Percentiles rank a stretch among this genome's conserved stretches.
These are phyloP conservation scores for Wallemia hederae DNA, from an alignment of 1,284 basidiomycete species.

Conservation along the genomic window DNA sequence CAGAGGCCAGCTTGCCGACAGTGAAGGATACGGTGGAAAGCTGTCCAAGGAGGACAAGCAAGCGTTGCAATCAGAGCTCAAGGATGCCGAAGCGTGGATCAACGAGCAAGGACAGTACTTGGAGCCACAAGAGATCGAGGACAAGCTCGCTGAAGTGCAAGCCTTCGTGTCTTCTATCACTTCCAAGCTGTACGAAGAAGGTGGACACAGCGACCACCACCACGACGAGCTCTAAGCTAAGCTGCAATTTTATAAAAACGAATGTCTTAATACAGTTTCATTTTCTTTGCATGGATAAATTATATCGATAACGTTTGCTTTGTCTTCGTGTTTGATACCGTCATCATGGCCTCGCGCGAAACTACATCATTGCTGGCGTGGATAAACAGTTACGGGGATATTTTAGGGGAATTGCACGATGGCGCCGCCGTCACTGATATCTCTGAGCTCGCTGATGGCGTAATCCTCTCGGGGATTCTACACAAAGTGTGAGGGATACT, in stretches of 20 bases:
- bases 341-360: background rate
- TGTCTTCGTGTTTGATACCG: no score
- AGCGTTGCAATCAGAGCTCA: background rate
- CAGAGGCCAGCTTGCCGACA: background rate
- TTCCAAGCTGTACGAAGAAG: conserved; percentile 1
- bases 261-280: background rate
- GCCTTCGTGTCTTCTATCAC: background rate
- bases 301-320: no score
- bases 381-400: background rate
- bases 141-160: conserved; percentile 1
- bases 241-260: no score
- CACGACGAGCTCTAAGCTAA: background rate
- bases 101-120: background rate
- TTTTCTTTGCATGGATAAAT: background rate
- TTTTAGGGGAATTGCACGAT: background rate
- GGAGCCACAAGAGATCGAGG: conserved; percentile 1
- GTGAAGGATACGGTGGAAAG: conserved; percentile 1
- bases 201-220: background rate
- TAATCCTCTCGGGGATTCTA: background rate
- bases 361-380: background rate
- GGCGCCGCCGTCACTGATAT: background rate
- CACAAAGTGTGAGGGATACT: background rate
- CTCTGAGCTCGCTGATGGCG: background rate
- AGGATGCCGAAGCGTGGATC: conserved; percentile 1
- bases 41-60: conserved; percentile 1